Conservation (phyloP, 2,329 filamentous ascomycete genomes). For the Ophiocordyceps camponoti-leonardi region DNA sequence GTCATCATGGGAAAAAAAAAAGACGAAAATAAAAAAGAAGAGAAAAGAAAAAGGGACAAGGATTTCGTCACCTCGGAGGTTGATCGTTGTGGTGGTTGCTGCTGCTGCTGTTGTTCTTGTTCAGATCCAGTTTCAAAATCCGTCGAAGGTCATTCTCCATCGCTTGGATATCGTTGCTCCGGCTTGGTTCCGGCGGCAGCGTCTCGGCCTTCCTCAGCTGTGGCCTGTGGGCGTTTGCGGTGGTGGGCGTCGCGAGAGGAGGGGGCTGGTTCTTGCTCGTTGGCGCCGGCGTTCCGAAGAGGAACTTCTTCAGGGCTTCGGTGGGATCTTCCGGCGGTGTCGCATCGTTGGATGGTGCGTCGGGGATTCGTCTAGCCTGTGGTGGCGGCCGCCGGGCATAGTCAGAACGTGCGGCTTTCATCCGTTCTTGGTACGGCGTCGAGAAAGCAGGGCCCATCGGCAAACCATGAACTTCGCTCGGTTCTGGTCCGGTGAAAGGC, state of each 20-base stretch:
- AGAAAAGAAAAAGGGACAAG: background rate
- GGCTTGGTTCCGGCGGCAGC: conserved; percentile 1
- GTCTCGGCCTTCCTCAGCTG: conserved; percentile 1
- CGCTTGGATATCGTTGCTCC: conserved; percentile 20
- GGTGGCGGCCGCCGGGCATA: conserved; percentile 5
- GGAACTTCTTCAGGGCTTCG: conserved; percentile 39
- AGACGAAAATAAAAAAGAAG: background rate
- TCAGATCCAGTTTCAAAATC: conserved; percentile 27
- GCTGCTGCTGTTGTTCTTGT: background rate
- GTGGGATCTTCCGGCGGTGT: conserved; percentile 13
- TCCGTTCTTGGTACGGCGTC: conserved; percentile 45
- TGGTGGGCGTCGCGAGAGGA: background rate
- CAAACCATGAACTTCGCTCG: conserved; percentile 40
- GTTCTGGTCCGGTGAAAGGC: conserved; percentile 26
- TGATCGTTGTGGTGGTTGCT: background rate
- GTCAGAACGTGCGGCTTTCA: conserved; percentile 31
- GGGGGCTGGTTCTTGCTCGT: conserved; percentile 1
- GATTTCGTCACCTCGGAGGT: background rate
- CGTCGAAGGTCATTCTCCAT: conserved; percentile 38
- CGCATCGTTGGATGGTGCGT: conserved; percentile 1
- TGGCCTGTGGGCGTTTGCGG: background rate
- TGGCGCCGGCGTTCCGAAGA: conserved; percentile 23
- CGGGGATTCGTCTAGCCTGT: conserved; percentile 5
- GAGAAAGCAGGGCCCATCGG: conserved; percentile 51
- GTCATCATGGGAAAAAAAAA: background rate